A percentile compares a stretch with the other conserved stretches of the same genome.
Evolutionary conservation across 306 rosid species (phyloP).

Genomic region (Castanea sativa): DNA sequence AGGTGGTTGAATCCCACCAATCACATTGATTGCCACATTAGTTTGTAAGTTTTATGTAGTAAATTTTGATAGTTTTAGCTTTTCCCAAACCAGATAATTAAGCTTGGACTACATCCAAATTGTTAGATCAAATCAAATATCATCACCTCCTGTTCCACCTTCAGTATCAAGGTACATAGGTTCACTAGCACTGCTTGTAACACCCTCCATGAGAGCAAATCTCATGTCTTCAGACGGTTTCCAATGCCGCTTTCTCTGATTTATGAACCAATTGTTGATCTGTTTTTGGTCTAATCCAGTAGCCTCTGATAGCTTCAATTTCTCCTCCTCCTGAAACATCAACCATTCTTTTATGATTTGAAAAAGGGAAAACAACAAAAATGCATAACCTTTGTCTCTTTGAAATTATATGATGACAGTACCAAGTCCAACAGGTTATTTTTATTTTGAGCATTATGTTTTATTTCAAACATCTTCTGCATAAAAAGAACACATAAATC

Average conservation of each 20-base stretch:
- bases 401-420: neutral
- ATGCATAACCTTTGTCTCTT: neutral
- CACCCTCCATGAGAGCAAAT: constrained; percentile 51
- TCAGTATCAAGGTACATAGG: constrained; percentile 23
- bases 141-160: constrained; percentile 3
- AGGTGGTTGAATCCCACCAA: too few relatives aligned
- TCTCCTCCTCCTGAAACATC: constrained; percentile 66
- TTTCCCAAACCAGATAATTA: neutral
- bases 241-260: constrained; percentile 93
- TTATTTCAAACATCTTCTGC: neutral
- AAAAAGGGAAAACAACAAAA: neutral
- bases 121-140: neutral
- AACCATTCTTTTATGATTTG: neutral
- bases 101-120: neutral
- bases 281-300: constrained; percentile 77
- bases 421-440: neutral
- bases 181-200: constrained; percentile 14
- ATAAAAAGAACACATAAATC: neutral
- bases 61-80: too few relatives aligned
- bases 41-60: too few relatives aligned
- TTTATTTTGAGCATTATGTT: neutral
- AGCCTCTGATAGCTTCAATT: constrained; percentile 50
- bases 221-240: constrained; percentile 79
- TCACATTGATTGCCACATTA: too few relatives aligned
- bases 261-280: constrained; percentile 91